Percentiles rank a stretch among this genome's conserved stretches.
These are phyloP conservation scores for Lachnellula suecica DNA, from an alignment of 2,329 filamentous ascomycete species.

Conservation along the genomic window DNA sequence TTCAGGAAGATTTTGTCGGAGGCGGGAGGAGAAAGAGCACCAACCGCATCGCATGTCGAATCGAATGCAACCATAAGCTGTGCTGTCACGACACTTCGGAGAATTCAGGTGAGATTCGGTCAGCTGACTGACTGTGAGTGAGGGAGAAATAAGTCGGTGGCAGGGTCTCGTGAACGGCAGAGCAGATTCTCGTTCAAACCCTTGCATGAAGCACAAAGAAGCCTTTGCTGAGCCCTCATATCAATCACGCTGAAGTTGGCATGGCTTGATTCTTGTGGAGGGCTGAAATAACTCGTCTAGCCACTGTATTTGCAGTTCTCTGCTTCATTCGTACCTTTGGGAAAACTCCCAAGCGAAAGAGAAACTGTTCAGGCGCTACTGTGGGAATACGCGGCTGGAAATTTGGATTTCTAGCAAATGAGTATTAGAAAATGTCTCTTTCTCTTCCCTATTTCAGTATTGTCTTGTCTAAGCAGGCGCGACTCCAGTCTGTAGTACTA, in stretches of 20 bases:
- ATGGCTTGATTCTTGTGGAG: background rate
- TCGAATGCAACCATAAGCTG: too few relatives aligned
- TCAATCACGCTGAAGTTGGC: background rate
- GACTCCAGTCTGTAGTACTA: too few relatives aligned
- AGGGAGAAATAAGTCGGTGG: background rate
- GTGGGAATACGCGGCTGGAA: too few relatives aligned
- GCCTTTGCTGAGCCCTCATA: background rate
- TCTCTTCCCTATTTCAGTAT: too few relatives aligned
- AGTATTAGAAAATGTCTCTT: too few relatives aligned
- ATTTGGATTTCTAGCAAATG: too few relatives aligned
- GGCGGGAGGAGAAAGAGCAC: too few relatives aligned
- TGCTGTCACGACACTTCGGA: too few relatives aligned
- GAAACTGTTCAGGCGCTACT: background rate
- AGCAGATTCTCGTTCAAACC: too few relatives aligned
- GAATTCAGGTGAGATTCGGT: background rate
- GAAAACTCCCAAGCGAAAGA: too few relatives aligned
- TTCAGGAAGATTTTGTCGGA: constrained; percentile 9
- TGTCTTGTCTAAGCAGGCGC: too few relatives aligned
- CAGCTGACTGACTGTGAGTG: background rate
- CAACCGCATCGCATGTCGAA: background rate
- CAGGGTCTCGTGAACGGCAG: background rate
- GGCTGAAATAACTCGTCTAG: background rate
- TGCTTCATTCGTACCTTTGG: too few relatives aligned
- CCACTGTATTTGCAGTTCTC: background rate
- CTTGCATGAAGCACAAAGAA: background rate